Evolutionary conservation across 768 basidiomycete species (phyloP).

Genomic region (Amylocystis lapponica): DNA sequence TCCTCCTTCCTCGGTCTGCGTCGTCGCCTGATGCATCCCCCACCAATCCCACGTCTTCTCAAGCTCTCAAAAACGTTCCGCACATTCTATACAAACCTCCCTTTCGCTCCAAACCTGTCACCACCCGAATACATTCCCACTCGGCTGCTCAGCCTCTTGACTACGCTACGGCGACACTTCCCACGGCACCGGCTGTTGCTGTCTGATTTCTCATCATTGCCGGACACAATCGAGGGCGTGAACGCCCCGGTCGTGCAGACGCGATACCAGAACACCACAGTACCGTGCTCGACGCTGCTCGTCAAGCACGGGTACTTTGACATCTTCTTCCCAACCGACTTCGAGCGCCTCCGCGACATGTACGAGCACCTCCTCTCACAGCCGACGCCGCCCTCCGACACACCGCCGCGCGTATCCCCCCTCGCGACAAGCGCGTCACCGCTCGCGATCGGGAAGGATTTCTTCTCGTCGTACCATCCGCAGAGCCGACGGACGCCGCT

Average conservation of each 20-base stretch:
- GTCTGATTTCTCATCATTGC: constrained; percentile 86
- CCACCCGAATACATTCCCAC: constrained; percentile 90
- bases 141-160: constrained; percentile 77
- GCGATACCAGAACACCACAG: constrained; percentile 73
- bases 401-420: constrained; percentile 41
- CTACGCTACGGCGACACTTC: constrained; percentile 75
- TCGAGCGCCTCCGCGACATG: constrained; percentile 79
- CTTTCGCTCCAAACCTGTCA: constrained; percentile 89
- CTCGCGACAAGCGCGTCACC: constrained; percentile 44
- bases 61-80: constrained; percentile 53
- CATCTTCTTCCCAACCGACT: constrained; percentile 97
- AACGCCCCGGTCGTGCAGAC: constrained; percentile 96
- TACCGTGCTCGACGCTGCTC: constrained; percentile 85
- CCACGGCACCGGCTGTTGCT: constrained; percentile 92
- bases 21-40: constrained; percentile 47
- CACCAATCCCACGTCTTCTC: constrained; percentile 51
- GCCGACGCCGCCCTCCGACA: constrained; percentile 30
- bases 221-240: constrained; percentile 72
- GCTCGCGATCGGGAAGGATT: constrained; percentile 50
- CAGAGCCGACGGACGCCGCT: constrained; percentile 52
- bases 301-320: constrained; percentile 97
- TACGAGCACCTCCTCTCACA: constrained; percentile 79
- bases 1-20: constrained; percentile 71
- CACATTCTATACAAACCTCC: constrained; percentile 60
- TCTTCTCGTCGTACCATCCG: constrained; percentile 65